A percentile compares a stretch with the other conserved stretches of the same genome.
Evolutionary conservation across 1,284 basidiomycete species (phyloP).

Genomic region (Earliella scabrosa): DNA sequence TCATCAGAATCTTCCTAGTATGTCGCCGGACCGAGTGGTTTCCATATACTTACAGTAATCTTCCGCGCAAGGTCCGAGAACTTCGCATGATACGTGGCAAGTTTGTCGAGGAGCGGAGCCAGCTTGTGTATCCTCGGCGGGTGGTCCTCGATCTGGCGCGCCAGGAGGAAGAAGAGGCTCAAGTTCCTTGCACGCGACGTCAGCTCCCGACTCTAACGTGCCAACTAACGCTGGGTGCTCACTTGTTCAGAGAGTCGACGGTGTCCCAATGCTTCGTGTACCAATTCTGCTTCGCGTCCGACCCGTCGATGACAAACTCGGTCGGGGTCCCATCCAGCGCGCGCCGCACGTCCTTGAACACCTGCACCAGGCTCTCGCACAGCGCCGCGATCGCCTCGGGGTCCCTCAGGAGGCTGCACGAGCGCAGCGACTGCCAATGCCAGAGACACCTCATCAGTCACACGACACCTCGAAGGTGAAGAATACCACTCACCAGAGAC

Average conservation of each 20-base stretch:
- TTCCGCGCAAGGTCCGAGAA: constrained; percentile 28
- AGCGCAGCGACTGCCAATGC: constrained; percentile 22
- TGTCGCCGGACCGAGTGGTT: background rate
- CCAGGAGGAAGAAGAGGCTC: constrained; percentile 26
- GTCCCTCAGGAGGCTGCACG: constrained; percentile 25
- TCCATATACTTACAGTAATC: constrained; percentile 24
- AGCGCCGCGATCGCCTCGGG: constrained; percentile 22
- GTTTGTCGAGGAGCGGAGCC: constrained; percentile 29
- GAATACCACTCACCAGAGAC: constrained; percentile 21
- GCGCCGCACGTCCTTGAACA: constrained; percentile 18
- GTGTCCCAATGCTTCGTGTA: constrained; percentile 26
- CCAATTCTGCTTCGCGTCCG: constrained; percentile 23
- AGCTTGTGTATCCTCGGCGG: constrained; percentile 32
- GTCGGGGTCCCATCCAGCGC: constrained; percentile 26
- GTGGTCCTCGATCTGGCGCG: constrained; percentile 21
- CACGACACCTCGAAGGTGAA: background rate
- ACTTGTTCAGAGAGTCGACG: constrained; percentile 26
- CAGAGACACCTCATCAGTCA: background rate
- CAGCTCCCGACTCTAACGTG: background rate
- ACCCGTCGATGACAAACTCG: constrained; percentile 13
- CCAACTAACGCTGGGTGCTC: background rate
- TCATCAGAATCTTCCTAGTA: background rate
- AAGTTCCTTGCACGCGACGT: constrained; percentile 18
- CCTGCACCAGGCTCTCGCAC: constrained; percentile 19
- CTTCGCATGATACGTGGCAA: constrained; percentile 46